Evolutionary conservation across 306 rosid genomes (phyloP), one percentile per base, ranked within the genome.

Genomic region (Cicer arietinum): DNA sequence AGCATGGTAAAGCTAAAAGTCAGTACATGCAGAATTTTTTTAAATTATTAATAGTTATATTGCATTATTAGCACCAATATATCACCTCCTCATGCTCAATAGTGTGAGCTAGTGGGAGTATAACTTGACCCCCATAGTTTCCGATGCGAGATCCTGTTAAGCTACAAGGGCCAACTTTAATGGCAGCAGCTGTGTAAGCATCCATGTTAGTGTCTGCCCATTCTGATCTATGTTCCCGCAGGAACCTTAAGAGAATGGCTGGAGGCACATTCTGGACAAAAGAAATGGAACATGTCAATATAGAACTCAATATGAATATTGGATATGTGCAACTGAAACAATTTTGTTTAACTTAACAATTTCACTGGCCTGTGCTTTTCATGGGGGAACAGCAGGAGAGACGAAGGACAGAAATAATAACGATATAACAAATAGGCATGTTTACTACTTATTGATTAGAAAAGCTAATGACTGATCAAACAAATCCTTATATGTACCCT

Each of bases 131-230:
- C 63, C 97, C 97, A 65, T 86, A 94, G 74, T 88, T 88, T 86
- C 96, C 98, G 60, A 90, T 84, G 67, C 94, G 90, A 42, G 97
- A 90, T 56, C 98, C 98, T 1, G 96, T 83, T 71, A 94, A 85
- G 80, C 92, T 88, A 75, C 98, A 94, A 8, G 98, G 98, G 22
- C 97, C 98, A 18, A 91, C 92, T 86, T 94, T 94, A 71, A 94
- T 78, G 60, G 98, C 98, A 59, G 97, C 96, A 86, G 97, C 97
- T 11, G 96, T 88, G 85, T 87, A 94, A 62, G 98, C 98, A 86
- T 94, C 98, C 81, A 94, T 90, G 76, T 87, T 94, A 80, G 77
- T 90, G 87, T 94, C 97, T 45, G 98, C 98, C 98, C 98, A 94
- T 84, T 94, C 98, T 43, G 98, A 94, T 66, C 98, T 83, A 71